Evolutionary conservation across 116 monocot genomes (phyloP), one percentile per base, ranked within the genome.

Genomic region (Thalassia testudinum): DNA sequence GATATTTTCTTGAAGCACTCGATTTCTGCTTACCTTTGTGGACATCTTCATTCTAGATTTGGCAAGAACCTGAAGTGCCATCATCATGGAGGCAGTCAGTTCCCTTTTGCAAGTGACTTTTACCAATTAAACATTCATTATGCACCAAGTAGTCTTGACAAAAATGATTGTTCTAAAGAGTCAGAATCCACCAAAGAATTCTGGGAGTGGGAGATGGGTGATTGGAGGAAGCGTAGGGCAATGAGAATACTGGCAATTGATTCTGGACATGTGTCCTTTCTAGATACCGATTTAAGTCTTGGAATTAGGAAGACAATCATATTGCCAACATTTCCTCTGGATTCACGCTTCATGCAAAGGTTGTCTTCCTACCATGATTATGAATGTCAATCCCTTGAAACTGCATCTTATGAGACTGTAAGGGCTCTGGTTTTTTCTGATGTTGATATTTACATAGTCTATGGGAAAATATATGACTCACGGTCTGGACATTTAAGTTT

Each of bases 181-280:
- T 44, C 22, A 56, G 30, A 69, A 49, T 34, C 57, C 40, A 12
- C 66, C 7, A 66, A 78, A 47, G 90, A 99, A 65, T 99, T 99
- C 56, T 99, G 99, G 99, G 99, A 99, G 59, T 99, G 89, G 99
- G 99, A 99, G 63, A 90, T 99, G 90, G 90, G 83, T 63, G 99
- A 99, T 44, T 99, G 99, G 99, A 90, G 90, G 65, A 86, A 62
- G 58, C 82, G 66, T 45, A 70, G 99, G 71, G 56, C 51, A 19
- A 60, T 99, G 65, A 71, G 99, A 47, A 75, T 90, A 62, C 21
- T 99, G 24, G 82, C 86, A 42, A 86, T 90, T 61, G 90, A 99
- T 77, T 60, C 76, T 51, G 99, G 99, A 8, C 66, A 75, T 62
- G 80, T 90, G 52, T 99, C 99, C 43, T 90, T 75, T 70, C 30